Base-by-base conservation (phyloP, 1,139 yeast genomes). In the Candida frijolesensis region DNA sequence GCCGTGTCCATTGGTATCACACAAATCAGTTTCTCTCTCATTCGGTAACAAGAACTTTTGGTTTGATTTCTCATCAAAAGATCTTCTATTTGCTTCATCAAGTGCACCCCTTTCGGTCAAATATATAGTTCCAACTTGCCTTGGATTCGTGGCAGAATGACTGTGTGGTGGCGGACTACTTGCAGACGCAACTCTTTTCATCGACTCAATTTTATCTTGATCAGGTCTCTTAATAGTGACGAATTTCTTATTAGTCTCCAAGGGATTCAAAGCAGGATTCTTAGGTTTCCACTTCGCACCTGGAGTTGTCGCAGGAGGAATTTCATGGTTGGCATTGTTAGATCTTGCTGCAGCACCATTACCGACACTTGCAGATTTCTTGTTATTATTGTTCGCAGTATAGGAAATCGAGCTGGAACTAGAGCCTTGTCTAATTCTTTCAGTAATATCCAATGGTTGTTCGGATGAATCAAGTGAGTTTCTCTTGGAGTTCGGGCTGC, bases 181-280 rank as follows among this genome's bases (percentile, higher is more conserved):
- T 30, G 56, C 54, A 3, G 57, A 51, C 9, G 50, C 48, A 54
- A 54, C 54, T 59, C 58, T 38, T 64, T 68, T 15, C 62, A 65
- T 18, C 63, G 70, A 34, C 65, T 50, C 34, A 64, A 63, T 57
- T 16, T 71, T 54, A 16, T 63, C 66, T 40, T 57, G 57, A 42
- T 63, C 63, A 4, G 80, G 88, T 56, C 83, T 76, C 64, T 87
- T 87, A 57, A 87, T 86, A 14, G 85, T 84, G 19, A 87, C 89
- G 66, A 82, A 85, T 6, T 87, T 66, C 60, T 87, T 89, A 44
- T 76, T 79, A 0, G 96, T 87, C 50, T 82, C 83, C 53, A 87
- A 72, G 2, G 98, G 98, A 63, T 91, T 88, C 14, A 87, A 74
- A 0, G 97, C 97, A 39, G 84, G 82, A 64, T 92, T 92, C 42